Evolutionary conservation across 2,329 filamentous ascomycete genomes (phyloP).

Genomic region (Microdochium nivale): DNA sequence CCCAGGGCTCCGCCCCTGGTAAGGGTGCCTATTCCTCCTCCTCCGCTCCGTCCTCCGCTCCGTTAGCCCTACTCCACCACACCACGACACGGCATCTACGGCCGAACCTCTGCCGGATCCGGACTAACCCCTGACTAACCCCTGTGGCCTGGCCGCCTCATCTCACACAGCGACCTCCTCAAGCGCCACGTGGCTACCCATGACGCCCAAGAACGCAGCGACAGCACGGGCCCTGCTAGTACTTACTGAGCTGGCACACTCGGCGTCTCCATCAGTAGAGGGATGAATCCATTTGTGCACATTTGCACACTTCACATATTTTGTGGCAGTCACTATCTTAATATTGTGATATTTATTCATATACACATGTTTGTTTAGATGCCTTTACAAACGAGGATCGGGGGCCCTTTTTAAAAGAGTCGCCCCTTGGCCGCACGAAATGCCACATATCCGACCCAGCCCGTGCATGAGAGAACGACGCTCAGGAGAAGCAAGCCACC

Average conservation of each 20-base stretch:
- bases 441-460: not conserved
- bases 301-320: no score
- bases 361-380: no score
- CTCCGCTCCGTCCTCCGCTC: not conserved
- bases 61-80: not conserved
- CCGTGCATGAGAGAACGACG: conserved; percentile 4
- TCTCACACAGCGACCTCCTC: no score
- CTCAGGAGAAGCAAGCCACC: conserved; percentile 18
- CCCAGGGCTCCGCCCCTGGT: not conserved
- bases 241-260: not conserved
- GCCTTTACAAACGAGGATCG: no score
- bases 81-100: not conserved
- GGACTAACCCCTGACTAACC: no score
- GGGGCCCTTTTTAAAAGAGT: no score
- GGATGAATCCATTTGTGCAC: not conserved
- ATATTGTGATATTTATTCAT: no score
- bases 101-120: no score
- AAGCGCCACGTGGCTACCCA: conserved; percentile 14
- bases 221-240: no score
- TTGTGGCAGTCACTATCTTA: no score
- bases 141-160: not conserved
- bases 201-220: conserved; percentile 8
- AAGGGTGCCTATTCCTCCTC: not conserved
- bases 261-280: not conserved
- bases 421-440: not conserved